Evolutionary conservation across 2,329 filamentous ascomycete species (phyloP).

Genomic region (Cadophora malorum): DNA sequence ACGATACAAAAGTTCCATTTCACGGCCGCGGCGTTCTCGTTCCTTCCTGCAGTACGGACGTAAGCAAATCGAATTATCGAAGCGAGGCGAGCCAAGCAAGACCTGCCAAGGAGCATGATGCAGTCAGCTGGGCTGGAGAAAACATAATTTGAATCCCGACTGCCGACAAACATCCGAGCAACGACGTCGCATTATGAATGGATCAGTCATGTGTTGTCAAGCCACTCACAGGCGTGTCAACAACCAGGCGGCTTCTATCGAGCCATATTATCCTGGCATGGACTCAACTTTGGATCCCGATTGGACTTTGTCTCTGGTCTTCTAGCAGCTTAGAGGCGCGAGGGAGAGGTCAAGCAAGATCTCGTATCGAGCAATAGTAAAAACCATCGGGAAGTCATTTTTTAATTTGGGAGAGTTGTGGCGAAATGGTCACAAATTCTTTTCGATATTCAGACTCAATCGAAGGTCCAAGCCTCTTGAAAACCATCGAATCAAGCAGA

Average conservation of each 20-base stretch:
- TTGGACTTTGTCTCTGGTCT: neutral
- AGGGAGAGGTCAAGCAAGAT: too few relatives aligned
- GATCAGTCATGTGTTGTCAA: neutral
- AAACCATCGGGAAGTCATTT: too few relatives aligned
- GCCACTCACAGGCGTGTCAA: neutral
- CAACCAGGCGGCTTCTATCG: neutral
- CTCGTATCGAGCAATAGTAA: too few relatives aligned
- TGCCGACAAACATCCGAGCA: neutral
- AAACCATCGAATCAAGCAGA: too few relatives aligned
- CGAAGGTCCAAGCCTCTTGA: too few relatives aligned
- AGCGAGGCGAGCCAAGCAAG: conserved; percentile 3
- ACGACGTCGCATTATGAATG: neutral
- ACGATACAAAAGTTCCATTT: neutral
- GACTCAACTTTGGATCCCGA: conserved; percentile 2
- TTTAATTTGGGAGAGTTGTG: too few relatives aligned
- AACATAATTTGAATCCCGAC: neutral
- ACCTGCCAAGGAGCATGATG: too few relatives aligned
- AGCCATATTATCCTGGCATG: neutral
- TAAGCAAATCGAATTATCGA: neutral
- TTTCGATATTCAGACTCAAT: too few relatives aligned
- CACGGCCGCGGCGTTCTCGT: neutral
- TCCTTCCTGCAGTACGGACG: neutral
- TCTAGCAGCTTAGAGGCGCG: neutral
- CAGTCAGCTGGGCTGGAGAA: neutral
- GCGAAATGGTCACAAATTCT: too few relatives aligned